Percentiles rank a stretch among this genome's conserved stretches.
These are phyloP conservation scores for Alternaria consortialis DNA, from an alignment of 2,329 filamentous ascomycete species.

Conservation along the genomic window DNA sequence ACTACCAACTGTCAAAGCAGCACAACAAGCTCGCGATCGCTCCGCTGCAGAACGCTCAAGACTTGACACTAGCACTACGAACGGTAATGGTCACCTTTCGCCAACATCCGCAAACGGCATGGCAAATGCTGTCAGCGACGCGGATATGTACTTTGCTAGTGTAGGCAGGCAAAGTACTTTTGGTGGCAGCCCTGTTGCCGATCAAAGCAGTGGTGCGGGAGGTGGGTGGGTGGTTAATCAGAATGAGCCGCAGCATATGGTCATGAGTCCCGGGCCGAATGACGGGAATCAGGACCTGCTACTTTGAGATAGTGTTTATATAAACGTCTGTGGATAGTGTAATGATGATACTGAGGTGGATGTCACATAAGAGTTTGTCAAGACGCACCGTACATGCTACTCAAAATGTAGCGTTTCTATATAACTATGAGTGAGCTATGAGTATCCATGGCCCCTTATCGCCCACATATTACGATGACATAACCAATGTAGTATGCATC, in stretches of 20 bases:
- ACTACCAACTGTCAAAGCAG: conserved; percentile 65
- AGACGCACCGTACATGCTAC: not conserved
- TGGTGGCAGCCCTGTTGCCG: conserved; percentile 45
- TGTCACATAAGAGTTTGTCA: not conserved
- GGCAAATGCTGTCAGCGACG: conserved; percentile 78
- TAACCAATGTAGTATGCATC: not conserved
- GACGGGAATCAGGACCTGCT: conserved; percentile 46
- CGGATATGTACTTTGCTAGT: conserved; percentile 87
- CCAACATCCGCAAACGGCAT: conserved; percentile 59
- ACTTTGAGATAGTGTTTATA: conserved; percentile 19
- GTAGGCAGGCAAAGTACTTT: conserved; percentile 49
- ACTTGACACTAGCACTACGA: conserved; percentile 37
- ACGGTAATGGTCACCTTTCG: conserved; percentile 35
- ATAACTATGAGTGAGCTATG: not conserved
- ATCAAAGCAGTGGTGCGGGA: conserved; percentile 34
- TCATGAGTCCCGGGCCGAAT: conserved; percentile 39
- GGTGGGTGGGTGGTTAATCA: conserved; percentile 51
- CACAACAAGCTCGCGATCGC: conserved; percentile 43
- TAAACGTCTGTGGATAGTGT: conserved; percentile 2
- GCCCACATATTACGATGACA: not conserved
- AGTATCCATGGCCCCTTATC: not conserved
- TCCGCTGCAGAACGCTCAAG: conserved; percentile 42
- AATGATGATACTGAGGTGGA: conserved; percentile 1
- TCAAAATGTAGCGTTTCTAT: not conserved
- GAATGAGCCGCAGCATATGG: conserved; percentile 42